phyloP scores from a whole-genome alignment of 2,329 filamentous ascomycete species.

The Coniochaeta ligniaria region DNA sequence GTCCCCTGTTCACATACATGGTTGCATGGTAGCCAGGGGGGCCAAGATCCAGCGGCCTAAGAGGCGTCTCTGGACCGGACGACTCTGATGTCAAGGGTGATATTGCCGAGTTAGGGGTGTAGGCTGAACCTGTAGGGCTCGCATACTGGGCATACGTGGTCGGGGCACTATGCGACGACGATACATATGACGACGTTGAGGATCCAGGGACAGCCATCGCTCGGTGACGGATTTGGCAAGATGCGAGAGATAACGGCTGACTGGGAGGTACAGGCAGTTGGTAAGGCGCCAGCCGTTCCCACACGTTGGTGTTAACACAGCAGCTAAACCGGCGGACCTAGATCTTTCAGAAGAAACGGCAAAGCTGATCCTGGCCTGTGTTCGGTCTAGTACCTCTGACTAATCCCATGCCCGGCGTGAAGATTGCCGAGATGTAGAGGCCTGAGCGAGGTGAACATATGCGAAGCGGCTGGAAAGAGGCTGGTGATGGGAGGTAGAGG shows the following conservation, averaged over 20 bases:
- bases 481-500: background rate
- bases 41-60: constrained; percentile 40
- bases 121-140: constrained; percentile 36
- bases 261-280: background rate
- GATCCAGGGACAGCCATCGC: constrained; percentile 18
- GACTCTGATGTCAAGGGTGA: constrained; percentile 32
- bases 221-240: constrained; percentile 4
- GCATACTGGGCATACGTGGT: constrained; percentile 33
- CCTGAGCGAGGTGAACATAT: background rate
- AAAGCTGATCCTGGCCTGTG: background rate
- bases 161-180: constrained; percentile 34
- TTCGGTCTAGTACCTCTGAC: background rate
- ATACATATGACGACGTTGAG: constrained; percentile 29
- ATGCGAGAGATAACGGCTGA: background rate
- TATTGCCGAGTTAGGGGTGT: constrained; percentile 39
- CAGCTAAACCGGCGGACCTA: background rate
- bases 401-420: background rate
- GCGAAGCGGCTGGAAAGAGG: background rate
- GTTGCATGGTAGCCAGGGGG: constrained; percentile 47
- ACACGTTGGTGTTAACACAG: background rate
- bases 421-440: background rate
- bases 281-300: background rate
- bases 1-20: constrained; percentile 28
- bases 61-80: constrained; percentile 31
- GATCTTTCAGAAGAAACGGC: background rate